Base-by-base conservation (phyloP, 805 yeast genomes). In the Candida hispaniensis region DNA sequence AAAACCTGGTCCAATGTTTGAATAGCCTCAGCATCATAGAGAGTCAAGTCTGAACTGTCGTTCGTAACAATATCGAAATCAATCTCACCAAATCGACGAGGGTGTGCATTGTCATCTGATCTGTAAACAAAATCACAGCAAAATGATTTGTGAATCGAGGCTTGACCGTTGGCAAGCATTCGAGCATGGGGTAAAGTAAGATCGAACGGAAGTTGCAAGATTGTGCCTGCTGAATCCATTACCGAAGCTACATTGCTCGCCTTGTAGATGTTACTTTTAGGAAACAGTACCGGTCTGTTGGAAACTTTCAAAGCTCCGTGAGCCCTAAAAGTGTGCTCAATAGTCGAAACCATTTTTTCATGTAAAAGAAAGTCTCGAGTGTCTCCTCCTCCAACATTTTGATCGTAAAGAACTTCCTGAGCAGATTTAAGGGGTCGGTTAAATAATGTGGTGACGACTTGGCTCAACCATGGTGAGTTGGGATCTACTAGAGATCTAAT, bases 381-480 rank as follows among this genome's bases (percentile, higher is more conserved):
- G 20, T 30, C 47, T 9, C 23, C 2, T 34, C 41, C 46, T 16
- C 33, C 24, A 18, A 22, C 23, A 5, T 40, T 28, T 2, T 60
- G 46, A 40, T 86, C 97, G 55, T 79, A 91, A 41, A 91, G 61
- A 9, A 83, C 69, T 53, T 83, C 95, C 44, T 77, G 75, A 0
- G 94, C 94, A 41, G 80, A 65, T 54, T 77, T 76, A 47, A 83
- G 78, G 0, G 94, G 85, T 47, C 82, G 93, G 10, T 79, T 66
- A 54, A 91, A 91, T 20, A 91, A 59, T 0, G 91, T 79, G 36
- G 78, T 79, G 49, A 95, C 69, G 0, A 91, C 94, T 53, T 85
- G 93, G 44, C 75, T 81, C 45, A 86, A 91, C 93, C 95, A 85
- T 1, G 94, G 86, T 0, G 95, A 81, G 1, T 91, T 74, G 0